Conservation (phyloP, 177 flowering plant genomes). For the Vitis hybrid region DNA sequence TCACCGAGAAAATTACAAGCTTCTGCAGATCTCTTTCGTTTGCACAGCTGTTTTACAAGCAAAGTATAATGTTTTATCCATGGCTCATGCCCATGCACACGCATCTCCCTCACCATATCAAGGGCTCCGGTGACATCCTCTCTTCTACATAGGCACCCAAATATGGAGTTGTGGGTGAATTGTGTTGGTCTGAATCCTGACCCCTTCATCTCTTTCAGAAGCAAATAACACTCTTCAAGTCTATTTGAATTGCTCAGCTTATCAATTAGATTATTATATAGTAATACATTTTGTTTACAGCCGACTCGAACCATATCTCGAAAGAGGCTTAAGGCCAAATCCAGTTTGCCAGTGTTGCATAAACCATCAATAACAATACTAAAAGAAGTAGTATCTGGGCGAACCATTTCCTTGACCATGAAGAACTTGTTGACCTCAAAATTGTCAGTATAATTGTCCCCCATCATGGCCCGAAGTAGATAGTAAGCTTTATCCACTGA, state of each 20-base stretch:
- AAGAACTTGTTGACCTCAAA: slow-evolving; percentile 21
- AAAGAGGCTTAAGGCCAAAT: slow-evolving; percentile 62
- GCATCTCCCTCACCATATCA: slow-evolving; percentile 61
- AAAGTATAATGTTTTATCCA: slow-evolving; percentile 75
- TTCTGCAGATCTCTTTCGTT: slow-evolving; percentile 44
- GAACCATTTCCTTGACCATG: slow-evolving; percentile 17
- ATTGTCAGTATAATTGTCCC: slow-evolving; percentile 19
- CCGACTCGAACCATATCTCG: slow-evolving; percentile 47
- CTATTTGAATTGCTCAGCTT: slow-evolving; percentile 57
- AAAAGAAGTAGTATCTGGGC: slow-evolving; percentile 48
- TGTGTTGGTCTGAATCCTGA: slow-evolving; percentile 61
- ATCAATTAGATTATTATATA: slow-evolving; percentile 73
- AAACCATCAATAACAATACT: slow-evolving; percentile 64
- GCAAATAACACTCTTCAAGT: slow-evolving; percentile 55
- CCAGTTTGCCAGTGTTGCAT: slow-evolving; percentile 49
- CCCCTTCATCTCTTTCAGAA: slow-evolving; percentile 63
- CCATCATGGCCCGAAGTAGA: slow-evolving; percentile 46
- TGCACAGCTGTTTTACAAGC: slow-evolving; percentile 60
- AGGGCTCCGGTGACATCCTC: slow-evolving; percentile 57
- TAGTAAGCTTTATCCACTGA: slow-evolving; percentile 49
- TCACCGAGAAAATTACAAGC: slow-evolving; percentile 62
- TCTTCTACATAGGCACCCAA: slow-evolving; percentile 66
- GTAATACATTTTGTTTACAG: slow-evolving; percentile 32
- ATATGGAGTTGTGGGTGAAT: slow-evolving; percentile 69
- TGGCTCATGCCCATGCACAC: slow-evolving; percentile 63